phyloP scores from a whole-genome alignment of 768 basidiomycete species.

The Artomyces pyxidatus region DNA sequence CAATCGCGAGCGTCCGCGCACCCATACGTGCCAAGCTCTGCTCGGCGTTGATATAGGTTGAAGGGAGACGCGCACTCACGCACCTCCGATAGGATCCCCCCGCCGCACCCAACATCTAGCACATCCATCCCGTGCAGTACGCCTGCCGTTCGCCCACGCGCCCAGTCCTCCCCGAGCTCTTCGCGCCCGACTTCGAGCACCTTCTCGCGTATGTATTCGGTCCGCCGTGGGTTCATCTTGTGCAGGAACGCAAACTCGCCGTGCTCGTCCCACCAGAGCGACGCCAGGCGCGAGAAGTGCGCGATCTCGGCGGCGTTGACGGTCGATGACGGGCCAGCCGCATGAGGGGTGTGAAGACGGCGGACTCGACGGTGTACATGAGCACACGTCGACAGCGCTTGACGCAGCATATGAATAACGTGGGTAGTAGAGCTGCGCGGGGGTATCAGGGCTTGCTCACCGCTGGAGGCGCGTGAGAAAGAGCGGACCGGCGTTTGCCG shows the following conservation, averaged over 20 bases:
- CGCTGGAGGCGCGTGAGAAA: too few relatives aligned
- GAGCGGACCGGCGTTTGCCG: too few relatives aligned
- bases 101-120: constrained; percentile 93
- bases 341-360: too few relatives aligned
- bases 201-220: constrained; percentile 78
- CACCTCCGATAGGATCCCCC: constrained; percentile 89
- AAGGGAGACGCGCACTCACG: constrained; percentile 11
- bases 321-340: constrained; percentile 32
- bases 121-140: constrained; percentile 60
- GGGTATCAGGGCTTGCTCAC: too few relatives aligned
- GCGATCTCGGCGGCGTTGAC: constrained; percentile 78
- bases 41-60: neutral
- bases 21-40: constrained; percentile 86
- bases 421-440: too few relatives aligned
- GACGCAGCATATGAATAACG: too few relatives aligned
- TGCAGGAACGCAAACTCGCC: constrained; percentile 88
- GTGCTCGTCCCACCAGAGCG: constrained; percentile 93
- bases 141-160: constrained; percentile 20
- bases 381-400: too few relatives aligned
- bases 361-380: too few relatives aligned
- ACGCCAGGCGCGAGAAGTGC: constrained; percentile 82
- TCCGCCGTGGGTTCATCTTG: constrained; percentile 88
- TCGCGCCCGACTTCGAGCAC: constrained; percentile 55
- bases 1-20: constrained; percentile 83
- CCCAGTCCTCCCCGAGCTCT: constrained; percentile 31